A percentile compares a stretch with the other conserved stretches of the same genome.
Evolutionary conservation across 306 rosid genomes (phyloP).

Genomic region (Acacia melanoxylon): DNA sequence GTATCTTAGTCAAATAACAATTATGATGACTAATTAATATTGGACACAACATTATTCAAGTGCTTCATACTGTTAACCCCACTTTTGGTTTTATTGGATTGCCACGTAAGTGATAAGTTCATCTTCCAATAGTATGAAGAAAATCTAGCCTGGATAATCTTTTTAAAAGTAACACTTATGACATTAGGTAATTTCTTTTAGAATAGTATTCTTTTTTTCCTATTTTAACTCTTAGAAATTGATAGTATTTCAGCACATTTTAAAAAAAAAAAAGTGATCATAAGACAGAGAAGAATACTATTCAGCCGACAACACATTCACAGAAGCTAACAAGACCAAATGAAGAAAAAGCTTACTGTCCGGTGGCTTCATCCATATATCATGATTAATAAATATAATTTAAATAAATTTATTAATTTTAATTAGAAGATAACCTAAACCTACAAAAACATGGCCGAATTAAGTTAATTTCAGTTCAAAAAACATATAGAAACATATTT

Average conservation of each 20-base stretch:
- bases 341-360: too few relatives aligned
- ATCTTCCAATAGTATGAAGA: not conserved
- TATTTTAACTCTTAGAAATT: too few relatives aligned
- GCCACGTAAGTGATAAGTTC: not conserved
- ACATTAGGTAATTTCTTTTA: not conserved
- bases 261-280: too few relatives aligned
- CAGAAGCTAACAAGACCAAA: too few relatives aligned
- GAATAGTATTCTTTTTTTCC: not conserved
- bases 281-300: too few relatives aligned
- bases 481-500: too few relatives aligned
- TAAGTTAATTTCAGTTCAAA: not conserved
- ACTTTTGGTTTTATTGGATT: not conserved
- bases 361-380: too few relatives aligned
- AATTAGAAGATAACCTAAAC: not conserved
- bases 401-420: too few relatives aligned
- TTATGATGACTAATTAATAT: not conserved
- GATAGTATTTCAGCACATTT: too few relatives aligned
- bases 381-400: too few relatives aligned
- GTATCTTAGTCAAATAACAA: not conserved
- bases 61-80: not conserved
- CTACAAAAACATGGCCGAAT: not conserved
- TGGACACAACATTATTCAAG: not conserved
- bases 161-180: not conserved
- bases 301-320: too few relatives aligned
- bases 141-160: not conserved